Base-by-base conservation (phyloP, 1,139 yeast species). In the Arxiozyma slooffiae region DNA sequence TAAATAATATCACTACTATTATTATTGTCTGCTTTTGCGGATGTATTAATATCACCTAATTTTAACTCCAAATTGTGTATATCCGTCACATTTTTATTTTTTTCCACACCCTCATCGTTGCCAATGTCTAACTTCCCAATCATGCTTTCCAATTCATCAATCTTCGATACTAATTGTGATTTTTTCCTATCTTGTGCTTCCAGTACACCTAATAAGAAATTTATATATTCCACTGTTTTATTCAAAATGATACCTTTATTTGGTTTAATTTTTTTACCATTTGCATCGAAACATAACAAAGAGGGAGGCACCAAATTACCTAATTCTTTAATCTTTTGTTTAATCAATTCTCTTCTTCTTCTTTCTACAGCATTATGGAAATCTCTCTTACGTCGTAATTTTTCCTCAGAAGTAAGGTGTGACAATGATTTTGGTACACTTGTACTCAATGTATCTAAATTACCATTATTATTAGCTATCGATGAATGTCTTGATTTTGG, bases 321-420 rank as follows among this genome's bases (percentile, higher is more conserved):
- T 55, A 85, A 67, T 55, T 83, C 90, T 62, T 82, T 82, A 53
- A 85, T 84, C 59, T 84, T 78, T 60, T 82, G 85, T 64, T 85
- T 85, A 57, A 85, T 85, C 58, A 85, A 70, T 61, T 85, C 94
- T 57, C 94, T 73, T 64, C 94, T 74, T 63, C 90, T 75, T 62
- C 92, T 73, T 64, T 85, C 94, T 5, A 85, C 94, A 0, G 89
- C 92, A 62, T 85, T 85, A 62, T 85, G 94, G 58, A 84, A 80
- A 61, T 84, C 90, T 55, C 89, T 71, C 59, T 90, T 75, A 60
- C 92, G 75, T 56, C 77, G 77, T 51, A 82, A 63, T 60, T 82
- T 84, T 52, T 81, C 87, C 54, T 84, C 92, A 60, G 81, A 81
- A n/a, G 79, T 73, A 50, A 83, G 60, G 41, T 56, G 72, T 60